phyloP scores from a whole-genome alignment of 2,329 filamentous ascomycete species.

The Diaporthe sp. region DNA sequence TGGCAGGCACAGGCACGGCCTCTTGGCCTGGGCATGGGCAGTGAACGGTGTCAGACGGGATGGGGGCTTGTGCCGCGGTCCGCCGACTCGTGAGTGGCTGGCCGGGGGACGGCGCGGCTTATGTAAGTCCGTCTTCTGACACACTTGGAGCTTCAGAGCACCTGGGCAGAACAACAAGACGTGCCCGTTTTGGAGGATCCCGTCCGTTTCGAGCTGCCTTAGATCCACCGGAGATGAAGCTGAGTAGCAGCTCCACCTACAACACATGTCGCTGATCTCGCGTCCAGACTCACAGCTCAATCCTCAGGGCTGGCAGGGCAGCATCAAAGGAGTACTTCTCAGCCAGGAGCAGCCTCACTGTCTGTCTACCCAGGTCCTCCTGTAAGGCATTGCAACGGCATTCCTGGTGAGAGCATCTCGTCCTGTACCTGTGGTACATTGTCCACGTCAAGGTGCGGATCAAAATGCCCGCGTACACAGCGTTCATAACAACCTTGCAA shows the following conservation, averaged over 20 bases:
- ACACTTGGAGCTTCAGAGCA: slow-evolving; percentile 14
- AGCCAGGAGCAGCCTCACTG: neutral
- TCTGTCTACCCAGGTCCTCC: neutral
- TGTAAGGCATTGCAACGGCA: neutral
- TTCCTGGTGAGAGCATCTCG: neutral
- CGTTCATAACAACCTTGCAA: neutral
- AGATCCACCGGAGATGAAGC: neutral
- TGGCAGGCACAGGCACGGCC: slow-evolving; percentile 4
- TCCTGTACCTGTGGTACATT: neutral
- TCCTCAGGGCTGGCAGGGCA: slow-evolving; percentile 2
- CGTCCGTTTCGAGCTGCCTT: slow-evolving; percentile 17
- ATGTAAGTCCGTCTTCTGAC: slow-evolving; percentile 19
- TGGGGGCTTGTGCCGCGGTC: slow-evolving; percentile 21
- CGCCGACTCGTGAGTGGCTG: slow-evolving; percentile 21
- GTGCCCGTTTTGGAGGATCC: slow-evolving; percentile 12
- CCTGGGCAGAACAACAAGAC: neutral
- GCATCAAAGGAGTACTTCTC: neutral
- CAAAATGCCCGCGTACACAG: neutral
- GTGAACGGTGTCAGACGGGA: slow-evolving; percentile 27
- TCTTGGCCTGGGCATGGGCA: neutral
- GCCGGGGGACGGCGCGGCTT: neutral
- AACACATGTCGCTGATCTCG: neutral
- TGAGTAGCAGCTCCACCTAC: neutral
- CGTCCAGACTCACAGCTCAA: neutral
- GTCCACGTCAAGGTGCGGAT: neutral